Evolutionary conservation across 108 stramenopile species (phyloP).

Genomic region (Parmales sp.): DNA sequence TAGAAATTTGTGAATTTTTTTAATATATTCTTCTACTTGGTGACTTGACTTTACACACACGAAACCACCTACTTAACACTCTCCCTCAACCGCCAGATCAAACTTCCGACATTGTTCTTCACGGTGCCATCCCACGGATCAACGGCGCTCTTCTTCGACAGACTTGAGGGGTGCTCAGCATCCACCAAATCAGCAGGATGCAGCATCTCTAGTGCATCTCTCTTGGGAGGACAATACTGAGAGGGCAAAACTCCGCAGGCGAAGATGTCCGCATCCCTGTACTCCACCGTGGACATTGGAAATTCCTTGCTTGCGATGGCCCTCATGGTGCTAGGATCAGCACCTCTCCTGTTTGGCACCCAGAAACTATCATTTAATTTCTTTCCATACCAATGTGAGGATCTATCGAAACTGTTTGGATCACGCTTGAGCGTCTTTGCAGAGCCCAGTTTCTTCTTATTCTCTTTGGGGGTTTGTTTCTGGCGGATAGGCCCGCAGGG

Average conservation of each 20-base stretch:
- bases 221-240: conserved; percentile 1
- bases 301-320: neutral
- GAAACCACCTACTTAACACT: conserved; percentile 1
- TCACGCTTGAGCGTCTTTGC: no score
- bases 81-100: conserved; percentile 1
- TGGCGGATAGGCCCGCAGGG: no score
- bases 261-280: conserved; percentile 9
- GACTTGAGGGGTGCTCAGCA: neutral
- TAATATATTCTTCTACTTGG: no score
- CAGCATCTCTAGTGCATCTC: neutral
- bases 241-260: neutral
- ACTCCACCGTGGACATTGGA: neutral
- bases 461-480: no score
- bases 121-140: neutral
- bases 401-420: no score
- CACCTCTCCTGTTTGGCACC: neutral
- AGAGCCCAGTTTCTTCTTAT: no score
- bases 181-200: conserved; percentile 5
- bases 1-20: no score
- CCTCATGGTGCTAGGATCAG: neutral
- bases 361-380: neutral
- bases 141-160: neutral
- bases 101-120: neutral
- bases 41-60: no score
- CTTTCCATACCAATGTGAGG: neutral